Conservation (phyloP, 345 rosid genomes). For the Theobroma cacao region DNA sequence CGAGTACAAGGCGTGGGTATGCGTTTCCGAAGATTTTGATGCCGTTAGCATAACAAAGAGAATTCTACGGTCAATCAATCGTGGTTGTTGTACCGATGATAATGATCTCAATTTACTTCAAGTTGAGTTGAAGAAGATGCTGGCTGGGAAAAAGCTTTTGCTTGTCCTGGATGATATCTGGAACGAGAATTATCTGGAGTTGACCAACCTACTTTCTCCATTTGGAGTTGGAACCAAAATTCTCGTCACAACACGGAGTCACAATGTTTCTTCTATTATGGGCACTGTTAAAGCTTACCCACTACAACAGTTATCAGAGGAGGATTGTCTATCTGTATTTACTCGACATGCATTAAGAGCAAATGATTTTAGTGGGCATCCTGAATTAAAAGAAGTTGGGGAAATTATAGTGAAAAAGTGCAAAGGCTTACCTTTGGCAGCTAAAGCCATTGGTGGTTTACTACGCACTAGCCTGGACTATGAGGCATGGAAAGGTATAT, state of each 20-base stretch:
- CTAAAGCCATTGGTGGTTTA: conserved; percentile 31
- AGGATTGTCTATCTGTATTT: conserved; percentile 2
- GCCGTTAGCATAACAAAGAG: background rate
- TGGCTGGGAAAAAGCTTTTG: background rate
- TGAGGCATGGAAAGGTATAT: conserved; percentile 23
- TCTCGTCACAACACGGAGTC: background rate
- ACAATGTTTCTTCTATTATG: background rate
- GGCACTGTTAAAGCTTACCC: background rate
- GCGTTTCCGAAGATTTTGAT: background rate
- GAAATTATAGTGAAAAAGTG: conserved; percentile 34
- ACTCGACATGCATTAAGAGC: conserved; percentile 11
- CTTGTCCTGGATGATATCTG: background rate
- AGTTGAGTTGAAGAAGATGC: background rate
- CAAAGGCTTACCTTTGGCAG: conserved; percentile 41
- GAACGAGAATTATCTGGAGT: background rate
- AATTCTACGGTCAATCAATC: background rate
- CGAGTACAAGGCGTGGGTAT: background rate
- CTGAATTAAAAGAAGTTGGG: conserved; percentile 30
- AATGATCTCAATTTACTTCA: background rate
- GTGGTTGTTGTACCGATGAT: too few species aligned
- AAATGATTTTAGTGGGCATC: background rate
- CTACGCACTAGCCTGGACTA: conserved; percentile 22
- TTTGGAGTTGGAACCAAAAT: background rate
- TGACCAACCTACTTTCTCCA: background rate
- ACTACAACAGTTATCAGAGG: background rate